Conservation (phyloP, 2,329 filamentous ascomycete genomes). For the Neurospora crassa region DNA sequence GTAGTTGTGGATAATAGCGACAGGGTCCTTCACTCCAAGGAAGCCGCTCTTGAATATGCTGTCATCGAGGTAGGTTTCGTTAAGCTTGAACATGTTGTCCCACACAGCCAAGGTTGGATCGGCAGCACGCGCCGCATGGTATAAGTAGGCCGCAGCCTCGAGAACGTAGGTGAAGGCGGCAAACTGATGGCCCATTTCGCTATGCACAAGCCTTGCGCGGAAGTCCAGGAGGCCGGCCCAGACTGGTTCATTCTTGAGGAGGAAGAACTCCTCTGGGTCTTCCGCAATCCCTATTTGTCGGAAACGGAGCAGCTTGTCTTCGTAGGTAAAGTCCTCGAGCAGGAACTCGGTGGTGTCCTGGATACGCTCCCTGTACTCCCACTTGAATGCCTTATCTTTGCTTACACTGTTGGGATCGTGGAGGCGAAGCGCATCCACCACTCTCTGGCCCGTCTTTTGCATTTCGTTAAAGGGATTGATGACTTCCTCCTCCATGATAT, state of each 20-base stretch:
- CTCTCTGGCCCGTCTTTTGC: conserved; percentile 12
- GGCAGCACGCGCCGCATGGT: conserved; percentile 8
- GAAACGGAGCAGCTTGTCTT: conserved; percentile 13
- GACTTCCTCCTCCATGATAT: conserved; percentile 19
- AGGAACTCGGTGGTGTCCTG: conserved; percentile 12
- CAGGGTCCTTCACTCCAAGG: neutral
- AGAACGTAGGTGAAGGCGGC: conserved; percentile 15
- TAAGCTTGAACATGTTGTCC: conserved; percentile 15
- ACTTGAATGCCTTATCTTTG: conserved; percentile 6
- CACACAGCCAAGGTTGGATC: conserved; percentile 9
- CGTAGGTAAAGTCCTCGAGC: conserved; percentile 14
- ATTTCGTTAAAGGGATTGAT: conserved; percentile 13
- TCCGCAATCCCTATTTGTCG: conserved; percentile 7
- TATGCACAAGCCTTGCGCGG: conserved; percentile 15
- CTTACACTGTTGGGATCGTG: conserved; percentile 6
- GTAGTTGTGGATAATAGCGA: conserved; percentile 1
- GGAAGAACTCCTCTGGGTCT: conserved; percentile 12
- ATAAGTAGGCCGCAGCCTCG: conserved; percentile 16
- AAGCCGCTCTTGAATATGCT: conserved; percentile 8
- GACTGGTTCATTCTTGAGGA: conserved; percentile 17
- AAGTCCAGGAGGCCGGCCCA: conserved; percentile 19
- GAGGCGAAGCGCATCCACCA: conserved; percentile 9
- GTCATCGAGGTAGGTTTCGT: conserved; percentile 7
- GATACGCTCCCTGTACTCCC: conserved; percentile 1
- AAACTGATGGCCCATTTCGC: conserved; percentile 16